A percentile compares a stretch with the other conserved stretches of the same genome.
phyloP scores from a whole-genome alignment of 306 rosid species.

The Cicer judaicum region DNA sequence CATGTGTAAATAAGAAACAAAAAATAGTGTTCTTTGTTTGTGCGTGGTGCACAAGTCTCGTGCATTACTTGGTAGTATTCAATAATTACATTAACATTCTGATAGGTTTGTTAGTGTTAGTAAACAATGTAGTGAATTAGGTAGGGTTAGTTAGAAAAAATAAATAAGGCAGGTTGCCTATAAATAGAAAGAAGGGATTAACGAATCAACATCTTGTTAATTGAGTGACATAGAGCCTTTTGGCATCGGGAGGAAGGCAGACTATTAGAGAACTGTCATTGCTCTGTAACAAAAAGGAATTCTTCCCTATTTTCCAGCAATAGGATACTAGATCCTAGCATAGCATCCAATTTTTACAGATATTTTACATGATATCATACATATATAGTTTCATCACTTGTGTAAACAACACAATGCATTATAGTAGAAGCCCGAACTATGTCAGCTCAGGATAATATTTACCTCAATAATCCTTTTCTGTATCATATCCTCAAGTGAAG shows the following conservation, averaged over 20 bases:
- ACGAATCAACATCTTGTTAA: neutral
- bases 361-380: constrained; percentile 21
- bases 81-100: constrained; percentile 5
- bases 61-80: neutral
- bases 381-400: constrained; percentile 20
- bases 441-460: constrained; percentile 42
- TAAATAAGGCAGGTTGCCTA: neutral
- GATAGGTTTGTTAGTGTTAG: neutral
- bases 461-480: constrained; percentile 81
- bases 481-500: constrained; percentile 81
- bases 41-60: neutral
- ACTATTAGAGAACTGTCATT: neutral
- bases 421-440: constrained; percentile 26
- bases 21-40: neutral
- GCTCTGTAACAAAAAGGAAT: neutral
- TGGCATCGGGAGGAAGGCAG: neutral
- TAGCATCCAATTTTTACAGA: constrained; percentile 14
- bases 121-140: neutral
- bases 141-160: neutral
- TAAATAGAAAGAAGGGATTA: neutral
- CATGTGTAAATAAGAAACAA: constrained; percentile 37
- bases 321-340: neutral
- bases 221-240: neutral
- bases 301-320: neutral
- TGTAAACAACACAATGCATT: constrained; percentile 18